phyloP scores from a whole-genome alignment of 352 stramenopile genomes.

The Phytophthora boehmeriae region DNA sequence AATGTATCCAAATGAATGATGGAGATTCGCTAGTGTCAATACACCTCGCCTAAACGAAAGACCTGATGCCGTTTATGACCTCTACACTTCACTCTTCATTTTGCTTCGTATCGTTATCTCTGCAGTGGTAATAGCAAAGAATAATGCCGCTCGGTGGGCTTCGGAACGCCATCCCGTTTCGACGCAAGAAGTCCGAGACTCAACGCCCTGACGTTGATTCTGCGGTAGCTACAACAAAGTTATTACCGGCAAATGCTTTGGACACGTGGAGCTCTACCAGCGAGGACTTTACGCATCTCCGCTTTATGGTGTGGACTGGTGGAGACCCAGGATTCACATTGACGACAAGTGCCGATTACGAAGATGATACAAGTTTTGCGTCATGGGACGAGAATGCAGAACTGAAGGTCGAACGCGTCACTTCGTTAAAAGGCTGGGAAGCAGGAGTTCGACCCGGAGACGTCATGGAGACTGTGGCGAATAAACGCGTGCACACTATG shows the following conservation, averaged over 20 bases:
- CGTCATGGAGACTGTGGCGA: slow-evolving; percentile 54
- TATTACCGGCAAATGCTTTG: not conserved
- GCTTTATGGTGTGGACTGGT: slow-evolving; percentile 55
- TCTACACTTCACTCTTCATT: slow-evolving; percentile 10
- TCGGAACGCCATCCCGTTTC: slow-evolving; percentile 20
- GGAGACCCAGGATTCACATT: slow-evolving; percentile 37
- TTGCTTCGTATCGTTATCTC: slow-evolving; percentile 5
- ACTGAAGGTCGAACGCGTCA: slow-evolving; percentile 36
- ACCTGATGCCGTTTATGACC: not conserved
- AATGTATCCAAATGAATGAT: too few relatives aligned
- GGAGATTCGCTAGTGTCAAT: too few relatives aligned
- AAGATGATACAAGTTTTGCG: slow-evolving; percentile 10
- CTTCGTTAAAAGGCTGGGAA: slow-evolving; percentile 43
- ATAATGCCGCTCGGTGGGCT: slow-evolving; percentile 29
- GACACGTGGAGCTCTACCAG: slow-evolving; percentile 36
- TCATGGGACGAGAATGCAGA: slow-evolving; percentile 34
- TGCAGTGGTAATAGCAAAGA: not conserved
- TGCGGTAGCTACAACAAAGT: not conserved
- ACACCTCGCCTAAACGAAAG: too few relatives aligned
- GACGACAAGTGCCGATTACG: slow-evolving; percentile 16
- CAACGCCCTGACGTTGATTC: slow-evolving; percentile 2
- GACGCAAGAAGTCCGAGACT: not conserved
- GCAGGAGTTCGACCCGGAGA: slow-evolving; percentile 59
- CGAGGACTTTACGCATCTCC: slow-evolving; percentile 42
- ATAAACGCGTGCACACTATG: slow-evolving; percentile 38